Percentiles rank a stretch among this genome's conserved stretches.
phyloP scores from a whole-genome alignment of 2,329 filamentous ascomycete genomes.

The Macrophomina pseudophaseolina region DNA sequence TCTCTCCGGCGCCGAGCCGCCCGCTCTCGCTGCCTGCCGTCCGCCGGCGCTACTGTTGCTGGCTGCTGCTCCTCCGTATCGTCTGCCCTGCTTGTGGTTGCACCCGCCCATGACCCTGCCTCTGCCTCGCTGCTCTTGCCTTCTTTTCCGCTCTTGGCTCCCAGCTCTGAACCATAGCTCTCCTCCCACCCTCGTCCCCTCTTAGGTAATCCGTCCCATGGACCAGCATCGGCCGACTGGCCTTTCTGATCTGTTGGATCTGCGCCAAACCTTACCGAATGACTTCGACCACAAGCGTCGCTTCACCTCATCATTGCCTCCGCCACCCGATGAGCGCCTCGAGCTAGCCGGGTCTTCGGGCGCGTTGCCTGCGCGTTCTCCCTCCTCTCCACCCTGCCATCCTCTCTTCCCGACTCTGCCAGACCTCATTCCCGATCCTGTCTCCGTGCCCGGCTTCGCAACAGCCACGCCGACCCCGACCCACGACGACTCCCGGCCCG shows the following conservation, averaged over 20 bases:
- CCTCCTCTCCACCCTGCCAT: constrained; percentile 18
- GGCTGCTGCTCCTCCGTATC: not conserved
- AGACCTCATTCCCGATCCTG: constrained; percentile 13
- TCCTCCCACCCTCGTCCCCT: not conserved
- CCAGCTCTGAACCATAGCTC: not conserved
- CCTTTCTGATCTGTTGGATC: constrained; percentile 26
- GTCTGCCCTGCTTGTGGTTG: not conserved
- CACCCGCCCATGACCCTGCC: constrained; percentile 4
- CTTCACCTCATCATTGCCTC: constrained; percentile 20
- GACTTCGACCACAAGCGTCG: constrained; percentile 23
- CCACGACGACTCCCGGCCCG: constrained; percentile 15
- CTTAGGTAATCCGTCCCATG: constrained; percentile 25
- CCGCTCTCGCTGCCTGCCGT: not conserved
- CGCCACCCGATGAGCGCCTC: constrained; percentile 13
- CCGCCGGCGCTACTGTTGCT: not conserved
- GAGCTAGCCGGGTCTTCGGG: constrained; percentile 14
- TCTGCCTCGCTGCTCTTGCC: not conserved
- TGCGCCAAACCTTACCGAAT: constrained; percentile 25
- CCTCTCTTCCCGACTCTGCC: constrained; percentile 18
- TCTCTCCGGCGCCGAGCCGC: not conserved
- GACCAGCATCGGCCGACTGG: constrained; percentile 21
- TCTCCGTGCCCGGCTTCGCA: constrained; percentile 21
- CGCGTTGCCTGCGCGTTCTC: constrained; percentile 6
- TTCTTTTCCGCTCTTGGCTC: constrained; percentile 1
- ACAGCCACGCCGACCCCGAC: constrained; percentile 21